Evolutionary conservation across 2,329 filamentous ascomycete species (phyloP), one percentile per base, ranked within the genome.

Genomic region (Fusarium poae): DNA sequence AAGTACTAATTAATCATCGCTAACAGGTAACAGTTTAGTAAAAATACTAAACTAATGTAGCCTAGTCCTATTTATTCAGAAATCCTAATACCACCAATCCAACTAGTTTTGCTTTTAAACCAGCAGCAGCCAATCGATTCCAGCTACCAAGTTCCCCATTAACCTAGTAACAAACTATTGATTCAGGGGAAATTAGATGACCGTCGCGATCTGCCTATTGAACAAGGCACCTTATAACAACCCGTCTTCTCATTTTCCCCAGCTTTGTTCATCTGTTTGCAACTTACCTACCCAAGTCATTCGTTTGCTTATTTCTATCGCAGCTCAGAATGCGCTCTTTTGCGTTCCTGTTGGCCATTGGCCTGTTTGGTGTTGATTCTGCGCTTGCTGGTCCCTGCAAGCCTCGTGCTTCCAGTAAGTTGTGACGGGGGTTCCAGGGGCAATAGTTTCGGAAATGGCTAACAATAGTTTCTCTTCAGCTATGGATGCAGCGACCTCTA

Each of bases 321-420:
- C 1, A 8, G 3, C 10, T 15, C 43, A 27, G 20, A 0, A 49
- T 35, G 45, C 45, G 30, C 1, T 35, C 45, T 32, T 6, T n/a
- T 12, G 30, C 34, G 4, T 9, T 35, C 10, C 11, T 49, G 4
- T 21, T 57, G 16, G 30, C 20, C 4, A 5, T 52, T 30, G 55
- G 55, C 11, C n/a, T 52, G 6, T 16, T 35, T 12, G 11, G n/a
- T 1, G 21, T 37, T 2, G 39, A 53, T 12, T 45, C 20, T 20
- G 46, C 25, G 4, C 15, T 44, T 27, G 46, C 55, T 18, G 30
- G 55, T 12, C 46, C 39, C 23, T 58, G 55, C 16, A 58, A 53
- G 29, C 23, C 55, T 15, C 23, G 23, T 21, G n/a, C n/a, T n/a
- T n/a, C n/a, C n/a, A 13, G 46, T 58, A 32, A 32, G 39, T 30